These are phyloP conservation scores for Akanthomyces lecanii DNA, from an alignment of 2,329 filamentous ascomycete genomes.

Conservation along the genomic window DNA sequence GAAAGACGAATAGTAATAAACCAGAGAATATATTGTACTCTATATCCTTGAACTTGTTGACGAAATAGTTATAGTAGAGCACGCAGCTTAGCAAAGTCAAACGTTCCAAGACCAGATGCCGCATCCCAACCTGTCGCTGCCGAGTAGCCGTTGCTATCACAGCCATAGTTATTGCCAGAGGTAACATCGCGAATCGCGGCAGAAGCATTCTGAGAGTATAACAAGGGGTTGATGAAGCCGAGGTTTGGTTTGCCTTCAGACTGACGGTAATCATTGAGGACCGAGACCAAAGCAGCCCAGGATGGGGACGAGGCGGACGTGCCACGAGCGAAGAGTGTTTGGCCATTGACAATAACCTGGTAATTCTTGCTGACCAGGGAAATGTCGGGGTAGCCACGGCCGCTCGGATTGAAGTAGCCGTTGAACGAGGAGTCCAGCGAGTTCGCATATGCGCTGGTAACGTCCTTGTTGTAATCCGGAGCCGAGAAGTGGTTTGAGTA, in stretches of 20 bases:
- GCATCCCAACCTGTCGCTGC: neutral
- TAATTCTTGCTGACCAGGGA: constrained; percentile 9
- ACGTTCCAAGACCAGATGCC: neutral
- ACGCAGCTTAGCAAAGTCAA: constrained; percentile 13
- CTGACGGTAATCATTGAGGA: constrained; percentile 6
- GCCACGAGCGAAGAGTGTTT: neutral
- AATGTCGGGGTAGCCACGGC: constrained; percentile 16
- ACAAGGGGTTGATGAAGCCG: constrained; percentile 5
- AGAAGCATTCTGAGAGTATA: constrained; percentile 18
- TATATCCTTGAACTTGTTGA: too few relatives aligned
- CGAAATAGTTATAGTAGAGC: too few relatives aligned
- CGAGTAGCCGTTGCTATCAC: constrained; percentile 2
- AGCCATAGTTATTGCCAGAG: constrained; percentile 13
- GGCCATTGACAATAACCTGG: constrained; percentile 1
- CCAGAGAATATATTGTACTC: too few relatives aligned
- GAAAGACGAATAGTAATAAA: too few relatives aligned
- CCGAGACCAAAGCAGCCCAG: constrained; percentile 5
- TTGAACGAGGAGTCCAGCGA: neutral
- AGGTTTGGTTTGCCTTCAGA: neutral
- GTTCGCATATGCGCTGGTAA: neutral
- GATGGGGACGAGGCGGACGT: constrained; percentile 10
- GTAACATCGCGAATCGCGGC: constrained; percentile 16
- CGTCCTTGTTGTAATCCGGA: constrained; percentile 9
- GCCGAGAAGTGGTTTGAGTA: constrained; percentile 15
- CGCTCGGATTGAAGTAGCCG: neutral